Base-by-base conservation (phyloP, 352 stramenopile genomes). In the Thraustochytrium striatum region DNA sequence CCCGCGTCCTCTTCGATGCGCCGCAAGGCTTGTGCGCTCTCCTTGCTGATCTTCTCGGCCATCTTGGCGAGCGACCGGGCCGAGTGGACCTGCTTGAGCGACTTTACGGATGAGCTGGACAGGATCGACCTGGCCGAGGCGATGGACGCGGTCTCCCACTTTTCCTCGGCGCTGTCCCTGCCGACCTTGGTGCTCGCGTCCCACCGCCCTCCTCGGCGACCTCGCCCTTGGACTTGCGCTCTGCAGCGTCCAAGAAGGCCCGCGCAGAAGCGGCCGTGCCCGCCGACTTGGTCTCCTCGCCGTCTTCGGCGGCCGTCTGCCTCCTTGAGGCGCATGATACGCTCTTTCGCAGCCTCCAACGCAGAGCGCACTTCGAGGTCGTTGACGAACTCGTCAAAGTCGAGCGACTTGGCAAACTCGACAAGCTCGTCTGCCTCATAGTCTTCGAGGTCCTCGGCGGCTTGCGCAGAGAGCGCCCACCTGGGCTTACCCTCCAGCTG, bases 391-490 rank as follows among this genome's bases (percentile, higher is more conserved):
- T 21, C 58, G 30, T 80, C 70, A 81, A 94, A 86, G 72, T 95
- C 88, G 16, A 94, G 81, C 59, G 92, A 91, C 81, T 91, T 92
- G 41, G 88, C 89, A 81, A 95, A 95, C 13, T 90, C 88, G 25
- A 95, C 89, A 43, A 95, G 87, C 8, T 94, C 87, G 68, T 94
- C 89, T 43, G 88, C 89, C 32, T 87, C 84, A 41, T 93, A 89
- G 68, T 95, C 88, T 47, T 92, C 81, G 16, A 75, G 19, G 65
- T 92, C 87, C 38, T 94, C 87, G 21, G 89, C 89, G 0, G 84
- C 89, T 33, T 88, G 86, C 75, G 92, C 92, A 8, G 89, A 93
- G 53, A 94, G 85, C 35, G 90, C 89, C 90, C 89, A 95, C 87
- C 92, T 92, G 35, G 89, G 90, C 0, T 87, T 86, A 9, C 75